Evolutionary conservation across 1,284 basidiomycete genomes (phyloP).

Genomic region (Volvariella volvacea): DNA sequence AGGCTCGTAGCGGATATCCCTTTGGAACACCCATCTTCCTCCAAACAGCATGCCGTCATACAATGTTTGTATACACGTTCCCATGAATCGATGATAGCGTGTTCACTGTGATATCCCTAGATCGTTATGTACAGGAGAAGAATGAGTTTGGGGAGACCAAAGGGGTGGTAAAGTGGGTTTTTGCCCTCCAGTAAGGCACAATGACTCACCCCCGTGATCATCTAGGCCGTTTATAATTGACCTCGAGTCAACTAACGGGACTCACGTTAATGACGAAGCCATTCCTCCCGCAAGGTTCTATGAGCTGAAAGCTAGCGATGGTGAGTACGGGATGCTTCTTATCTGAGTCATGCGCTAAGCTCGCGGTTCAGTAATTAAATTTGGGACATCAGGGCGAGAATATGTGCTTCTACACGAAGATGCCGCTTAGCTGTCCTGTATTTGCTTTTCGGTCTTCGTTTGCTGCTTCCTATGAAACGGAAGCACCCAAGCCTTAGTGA

Average conservation of each 20-base stretch:
- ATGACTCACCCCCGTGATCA: constrained; percentile 11
- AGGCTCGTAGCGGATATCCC: constrained; percentile 84
- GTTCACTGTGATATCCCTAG: constrained; percentile 24
- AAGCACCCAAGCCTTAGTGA: no score
- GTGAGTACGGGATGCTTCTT: constrained; percentile 37
- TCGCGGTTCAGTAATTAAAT: constrained; percentile 10
- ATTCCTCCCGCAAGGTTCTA: constrained; percentile 89
- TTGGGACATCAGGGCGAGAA: constrained; percentile 7
- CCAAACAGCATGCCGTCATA: constrained; percentile 97
- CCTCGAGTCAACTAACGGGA: constrained; percentile 95
- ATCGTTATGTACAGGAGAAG: constrained; percentile 78
- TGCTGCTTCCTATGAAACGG: no score
- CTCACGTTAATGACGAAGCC: constrained; percentile 81
- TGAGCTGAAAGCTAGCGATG: constrained; percentile 83
- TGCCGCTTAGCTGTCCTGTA: constrained; percentile 3
- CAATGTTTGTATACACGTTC: constrained; percentile 61
- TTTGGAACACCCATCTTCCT: constrained; percentile 93
- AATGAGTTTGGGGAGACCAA: constrained; percentile 85
- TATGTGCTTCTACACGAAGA: constrained; percentile 9
- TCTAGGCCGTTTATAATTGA: constrained; percentile 91
- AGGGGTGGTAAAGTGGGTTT: constrained; percentile 70
- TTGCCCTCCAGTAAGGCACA: constrained; percentile 1
- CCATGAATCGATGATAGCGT: not conserved
- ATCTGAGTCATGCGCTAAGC: no score
- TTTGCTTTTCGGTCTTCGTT: no score